These are phyloP conservation scores for Euryodendron excelsum DNA, from an alignment of 148 eudicot genomes.

Conservation along the genomic window DNA sequence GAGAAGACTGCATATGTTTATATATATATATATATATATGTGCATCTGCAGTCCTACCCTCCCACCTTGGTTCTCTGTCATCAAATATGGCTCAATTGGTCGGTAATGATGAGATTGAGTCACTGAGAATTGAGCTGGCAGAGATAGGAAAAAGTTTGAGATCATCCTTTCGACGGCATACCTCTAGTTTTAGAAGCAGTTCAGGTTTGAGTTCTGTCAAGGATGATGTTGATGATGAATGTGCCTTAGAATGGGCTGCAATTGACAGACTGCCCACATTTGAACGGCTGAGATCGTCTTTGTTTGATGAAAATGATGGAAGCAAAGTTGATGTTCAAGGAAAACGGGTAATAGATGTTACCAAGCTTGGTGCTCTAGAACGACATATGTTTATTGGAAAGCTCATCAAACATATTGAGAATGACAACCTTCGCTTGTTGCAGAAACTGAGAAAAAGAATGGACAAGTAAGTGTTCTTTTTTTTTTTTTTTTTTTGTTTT, in stretches of 20 bases:
- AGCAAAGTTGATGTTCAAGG: slow-evolving; percentile 33
- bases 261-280: slow-evolving; percentile 72
- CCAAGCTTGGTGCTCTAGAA: slow-evolving; percentile 66
- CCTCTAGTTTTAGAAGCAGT: slow-evolving; percentile 40
- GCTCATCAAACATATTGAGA: slow-evolving; percentile 73
- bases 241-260: slow-evolving; percentile 50
- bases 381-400: slow-evolving; percentile 68
- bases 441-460: slow-evolving; percentile 67
- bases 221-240: slow-evolving; percentile 43
- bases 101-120: slow-evolving; percentile 38
- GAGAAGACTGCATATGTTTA: not conserved
- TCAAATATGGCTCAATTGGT: slow-evolving; percentile 39
- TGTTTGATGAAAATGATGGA: slow-evolving; percentile 47
- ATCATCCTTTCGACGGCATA: slow-evolving; percentile 31
- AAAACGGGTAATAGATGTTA: slow-evolving; percentile 56
- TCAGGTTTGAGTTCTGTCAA: slow-evolving; percentile 29
- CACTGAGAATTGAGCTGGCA: slow-evolving; percentile 37
- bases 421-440: slow-evolving; percentile 75
- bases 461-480: slow-evolving; percentile 50
- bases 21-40: not conserved
- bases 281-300: slow-evolving; percentile 59
- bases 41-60: not conserved
- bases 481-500: not conserved
- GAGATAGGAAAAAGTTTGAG: slow-evolving; percentile 50
- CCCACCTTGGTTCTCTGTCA: not conserved